Evolutionary conservation across 1,284 basidiomycete genomes (phyloP).

Genomic region (Porodaedalea pini): DNA sequence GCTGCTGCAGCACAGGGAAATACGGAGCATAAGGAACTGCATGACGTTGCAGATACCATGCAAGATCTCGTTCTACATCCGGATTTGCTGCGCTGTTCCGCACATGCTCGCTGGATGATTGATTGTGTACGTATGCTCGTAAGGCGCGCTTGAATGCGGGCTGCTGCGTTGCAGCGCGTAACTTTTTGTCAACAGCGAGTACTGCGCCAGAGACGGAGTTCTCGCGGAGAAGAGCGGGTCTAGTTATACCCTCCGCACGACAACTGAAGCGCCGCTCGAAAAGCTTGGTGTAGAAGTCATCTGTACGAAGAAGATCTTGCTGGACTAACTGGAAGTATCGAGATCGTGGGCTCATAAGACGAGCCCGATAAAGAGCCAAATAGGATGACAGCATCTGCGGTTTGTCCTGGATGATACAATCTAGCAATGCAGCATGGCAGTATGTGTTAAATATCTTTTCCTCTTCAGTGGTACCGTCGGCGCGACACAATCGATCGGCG

Average conservation of each 20-base stretch:
- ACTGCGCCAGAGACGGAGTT: slow-evolving; percentile 62
- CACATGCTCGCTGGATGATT: slow-evolving; percentile 22
- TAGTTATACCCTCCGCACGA: slow-evolving; percentile 53
- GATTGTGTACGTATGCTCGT: slow-evolving; percentile 45
- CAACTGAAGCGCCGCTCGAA: slow-evolving; percentile 71
- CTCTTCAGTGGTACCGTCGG: slow-evolving; percentile 48
- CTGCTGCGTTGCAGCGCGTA: slow-evolving; percentile 43
- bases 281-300: slow-evolving; percentile 70
- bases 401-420: slow-evolving; percentile 88
- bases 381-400: slow-evolving; percentile 73
- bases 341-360: slow-evolving; percentile 51
- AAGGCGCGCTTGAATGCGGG: slow-evolving; percentile 46
- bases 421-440: slow-evolving; percentile 76
- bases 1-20: slow-evolving; percentile 51
- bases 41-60: slow-evolving; percentile 65
- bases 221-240: slow-evolving; percentile 65
- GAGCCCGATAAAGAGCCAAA: slow-evolving; percentile 65
- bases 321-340: slow-evolving; percentile 61
- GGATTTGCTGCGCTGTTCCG: slow-evolving; percentile 25
- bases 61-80: slow-evolving; percentile 39
- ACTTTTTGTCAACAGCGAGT: slow-evolving; percentile 53
- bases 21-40: slow-evolving; percentile 64
- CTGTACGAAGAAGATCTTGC: slow-evolving; percentile 66
- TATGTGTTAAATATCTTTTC: slow-evolving; percentile 69
- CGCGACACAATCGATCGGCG: slow-evolving; percentile 69